Evolutionary conservation across 2,329 filamentous ascomycete genomes (phyloP).

Genomic region (Mollisiaceae sp.): DNA sequence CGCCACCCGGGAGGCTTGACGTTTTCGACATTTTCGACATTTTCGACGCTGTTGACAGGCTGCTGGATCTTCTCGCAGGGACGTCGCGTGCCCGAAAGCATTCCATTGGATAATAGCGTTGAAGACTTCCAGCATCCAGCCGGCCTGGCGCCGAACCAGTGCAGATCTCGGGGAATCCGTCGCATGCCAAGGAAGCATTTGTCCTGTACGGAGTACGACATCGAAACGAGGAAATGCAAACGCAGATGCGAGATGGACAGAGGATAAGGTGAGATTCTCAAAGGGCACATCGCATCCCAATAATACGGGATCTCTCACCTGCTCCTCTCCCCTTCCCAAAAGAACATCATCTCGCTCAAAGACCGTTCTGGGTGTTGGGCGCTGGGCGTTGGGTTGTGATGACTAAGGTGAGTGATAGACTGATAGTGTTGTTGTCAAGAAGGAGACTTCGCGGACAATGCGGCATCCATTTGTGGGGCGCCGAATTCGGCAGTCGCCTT

Average conservation of each 20-base stretch:
- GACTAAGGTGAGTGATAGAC: no score
- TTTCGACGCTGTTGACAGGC: neutral
- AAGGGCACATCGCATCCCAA: neutral
- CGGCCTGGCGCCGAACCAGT: neutral
- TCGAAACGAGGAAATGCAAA: no score
- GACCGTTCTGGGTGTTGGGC: neutral
- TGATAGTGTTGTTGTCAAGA: no score
- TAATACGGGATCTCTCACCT: no score
- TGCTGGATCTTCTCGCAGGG: neutral
- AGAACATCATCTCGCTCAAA: neutral
- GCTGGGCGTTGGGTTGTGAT: no score
- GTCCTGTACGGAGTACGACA: no score
- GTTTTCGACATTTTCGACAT: no score
- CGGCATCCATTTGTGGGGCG: no score
- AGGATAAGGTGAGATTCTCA: no score
- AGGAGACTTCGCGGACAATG: no score
- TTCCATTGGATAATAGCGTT: slow-evolving; percentile 1
- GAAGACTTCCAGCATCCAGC: neutral
- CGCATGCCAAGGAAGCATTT: neutral
- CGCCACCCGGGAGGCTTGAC: neutral
- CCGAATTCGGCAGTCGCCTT: neutral
- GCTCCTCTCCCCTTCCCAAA: neutral
- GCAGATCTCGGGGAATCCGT: slow-evolving; percentile 1
- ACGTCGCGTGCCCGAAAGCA: neutral
- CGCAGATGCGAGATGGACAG: neutral